Evolutionary conservation across 2,329 filamentous ascomycete species (phyloP).

Genomic region (Chaetomium olivaceum): DNA sequence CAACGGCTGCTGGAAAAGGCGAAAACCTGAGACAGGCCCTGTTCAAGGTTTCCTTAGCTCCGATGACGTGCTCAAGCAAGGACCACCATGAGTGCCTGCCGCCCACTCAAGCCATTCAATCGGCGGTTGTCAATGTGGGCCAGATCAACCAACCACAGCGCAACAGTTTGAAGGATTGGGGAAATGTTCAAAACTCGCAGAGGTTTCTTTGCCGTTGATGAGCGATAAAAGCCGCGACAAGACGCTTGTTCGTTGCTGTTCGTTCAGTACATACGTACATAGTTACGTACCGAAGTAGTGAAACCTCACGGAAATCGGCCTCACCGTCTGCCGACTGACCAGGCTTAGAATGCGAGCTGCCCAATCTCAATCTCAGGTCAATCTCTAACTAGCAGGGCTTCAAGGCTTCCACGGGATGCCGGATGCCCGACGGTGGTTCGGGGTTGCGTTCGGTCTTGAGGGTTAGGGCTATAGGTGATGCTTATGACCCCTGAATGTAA

Average conservation of each 20-base stretch:
- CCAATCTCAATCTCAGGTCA: not conserved
- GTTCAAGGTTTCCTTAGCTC: conserved; percentile 27
- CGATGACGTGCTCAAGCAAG: conserved; percentile 32
- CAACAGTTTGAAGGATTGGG: not conserved
- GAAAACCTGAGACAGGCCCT: conserved; percentile 16
- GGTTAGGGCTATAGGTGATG: not conserved
- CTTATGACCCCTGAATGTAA: not conserved
- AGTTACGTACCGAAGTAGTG: not conserved
- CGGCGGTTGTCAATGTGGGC: not conserved
- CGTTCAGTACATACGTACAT: no score
- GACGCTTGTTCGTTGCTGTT: not conserved
- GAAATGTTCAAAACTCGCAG: no score
- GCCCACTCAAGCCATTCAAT: conserved; percentile 1
- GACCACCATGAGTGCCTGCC: conserved; percentile 11
- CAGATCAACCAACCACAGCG: not conserved
- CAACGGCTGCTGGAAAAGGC: not conserved
- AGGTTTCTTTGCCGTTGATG: not conserved
- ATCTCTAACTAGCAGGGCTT: no score
- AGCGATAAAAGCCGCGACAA: conserved; percentile 2
- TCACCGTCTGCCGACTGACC: not conserved
- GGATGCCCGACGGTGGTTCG: not conserved
- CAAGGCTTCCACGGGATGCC: no score
- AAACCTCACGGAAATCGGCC: not conserved
- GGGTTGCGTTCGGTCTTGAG: not conserved
- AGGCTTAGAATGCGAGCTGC: not conserved